Evolutionary conservation across 2,329 filamentous ascomycete genomes (phyloP), one percentile per base, ranked within the genome.

Genomic region (Xylaria sp.): DNA sequence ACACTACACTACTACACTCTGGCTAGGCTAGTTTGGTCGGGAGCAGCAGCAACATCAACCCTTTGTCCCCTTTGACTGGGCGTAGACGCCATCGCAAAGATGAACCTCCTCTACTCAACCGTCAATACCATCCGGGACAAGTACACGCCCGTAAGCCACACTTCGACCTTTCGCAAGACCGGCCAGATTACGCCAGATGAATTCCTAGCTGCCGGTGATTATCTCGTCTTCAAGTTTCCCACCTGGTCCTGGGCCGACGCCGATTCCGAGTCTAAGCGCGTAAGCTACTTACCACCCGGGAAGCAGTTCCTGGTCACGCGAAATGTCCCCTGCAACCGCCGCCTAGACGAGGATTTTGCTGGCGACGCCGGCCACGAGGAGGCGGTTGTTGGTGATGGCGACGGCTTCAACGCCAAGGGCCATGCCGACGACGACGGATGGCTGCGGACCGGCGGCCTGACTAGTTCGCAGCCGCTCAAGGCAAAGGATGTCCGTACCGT

Each of bases 161-260:
- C 86, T 48, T 97, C 93, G 2, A 97, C 91, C 61, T 99, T 99
- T 76, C 90, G 93, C 66, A 83, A 85, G 66, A 96, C 92, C 4
- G 94, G 94, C 62, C 90, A 97, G 77, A 94, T 99, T 75, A 97
- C 93, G 0, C 93, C 93, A 17, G 93, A 97, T 69, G 94, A 99
- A 80, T 99, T 99, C 74, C 82, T 97, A 46, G 88, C 90, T 3
- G 94, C 94, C 2, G 94, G 94, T 66, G 94, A 99, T 78, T 99
- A 97, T 72, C 86, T 99, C 37, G 92, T 96, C 69, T 96, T 95
- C 86, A 97, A 97, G 79, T 99, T 99, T 76, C 94, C 93, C 7
- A 96, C 93, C 54, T 99, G 94, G 94, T 89, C 91, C 45, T 99
- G 94, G 94, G 87, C 89, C 62, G 91, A 94, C 66, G 92, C 93